Evolutionary conservation across 1,139 yeast species (phyloP).

Genomic region (Debaryomycetaceae sp.): DNA sequence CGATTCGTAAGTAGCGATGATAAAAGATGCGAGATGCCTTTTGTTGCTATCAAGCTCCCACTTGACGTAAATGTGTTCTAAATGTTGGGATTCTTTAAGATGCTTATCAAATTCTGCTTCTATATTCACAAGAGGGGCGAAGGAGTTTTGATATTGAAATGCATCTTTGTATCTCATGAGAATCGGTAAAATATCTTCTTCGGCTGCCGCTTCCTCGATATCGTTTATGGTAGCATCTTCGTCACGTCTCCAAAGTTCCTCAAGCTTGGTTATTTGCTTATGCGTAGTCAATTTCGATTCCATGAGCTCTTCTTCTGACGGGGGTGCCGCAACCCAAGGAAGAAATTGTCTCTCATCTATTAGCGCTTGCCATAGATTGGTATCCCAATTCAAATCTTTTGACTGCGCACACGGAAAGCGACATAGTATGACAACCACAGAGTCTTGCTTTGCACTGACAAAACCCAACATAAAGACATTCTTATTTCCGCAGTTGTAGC

Average conservation of each 20-base stretch:
- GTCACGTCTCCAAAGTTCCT: conserved; percentile 77
- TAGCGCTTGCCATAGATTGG: conserved; percentile 82
- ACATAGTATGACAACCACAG: conserved; percentile 83
- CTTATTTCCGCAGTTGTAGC: conserved; percentile 84
- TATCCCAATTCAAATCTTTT: conserved; percentile 79
- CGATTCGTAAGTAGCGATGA: conserved; percentile 63
- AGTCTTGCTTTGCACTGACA: conserved; percentile 83
- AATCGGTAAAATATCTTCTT: conserved; percentile 65
- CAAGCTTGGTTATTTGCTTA: conserved; percentile 69
- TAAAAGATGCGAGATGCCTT: conserved; percentile 67
- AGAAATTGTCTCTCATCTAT: conserved; percentile 77
- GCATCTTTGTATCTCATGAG: conserved; percentile 80
- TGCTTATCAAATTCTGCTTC: conserved; percentile 80
- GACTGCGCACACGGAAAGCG: conserved; percentile 86
- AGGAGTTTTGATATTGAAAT: conserved; percentile 79
- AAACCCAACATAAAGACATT: conserved; percentile 84
- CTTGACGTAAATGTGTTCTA: conserved; percentile 67
- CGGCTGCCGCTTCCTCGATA: conserved; percentile 42
- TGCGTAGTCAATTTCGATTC: conserved; percentile 55
- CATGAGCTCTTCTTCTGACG: conserved; percentile 61
- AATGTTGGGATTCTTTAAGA: conserved; percentile 74
- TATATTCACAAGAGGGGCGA: conserved; percentile 76
- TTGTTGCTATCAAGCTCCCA: conserved; percentile 75
- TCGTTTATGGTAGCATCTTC: conserved; percentile 67
- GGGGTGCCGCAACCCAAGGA: conserved; percentile 74